These are phyloP conservation scores for Candolleomyces efflorescens DNA, from an alignment of 768 basidiomycete genomes.

Conservation along the genomic window DNA sequence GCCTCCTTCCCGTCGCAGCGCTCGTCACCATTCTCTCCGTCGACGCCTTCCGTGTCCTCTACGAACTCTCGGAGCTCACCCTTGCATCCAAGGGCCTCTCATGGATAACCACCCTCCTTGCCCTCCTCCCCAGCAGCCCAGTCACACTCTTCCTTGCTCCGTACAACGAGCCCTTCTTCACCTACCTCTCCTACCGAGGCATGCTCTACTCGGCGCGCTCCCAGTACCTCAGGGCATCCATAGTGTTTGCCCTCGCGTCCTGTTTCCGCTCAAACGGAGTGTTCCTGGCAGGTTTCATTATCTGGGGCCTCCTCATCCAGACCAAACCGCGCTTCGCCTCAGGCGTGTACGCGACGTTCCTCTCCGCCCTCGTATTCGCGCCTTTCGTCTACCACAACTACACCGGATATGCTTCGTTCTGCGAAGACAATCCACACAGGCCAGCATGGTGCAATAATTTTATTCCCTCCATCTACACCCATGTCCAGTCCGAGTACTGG, in stretches of 20 bases:
- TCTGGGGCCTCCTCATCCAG: constrained; percentile 63
- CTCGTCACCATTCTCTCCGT: constrained; percentile 36
- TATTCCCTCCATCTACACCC: constrained; percentile 72
- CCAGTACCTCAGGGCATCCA: constrained; percentile 52
- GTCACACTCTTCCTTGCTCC: constrained; percentile 64
- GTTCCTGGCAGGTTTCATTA: constrained; percentile 68
- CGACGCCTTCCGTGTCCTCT: constrained; percentile 44
- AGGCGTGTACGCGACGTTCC: constrained; percentile 27
- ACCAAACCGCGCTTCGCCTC: constrained; percentile 16
- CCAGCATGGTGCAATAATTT: constrained; percentile 59
- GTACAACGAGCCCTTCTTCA: constrained; percentile 86
- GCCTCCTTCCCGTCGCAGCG: constrained; percentile 19
- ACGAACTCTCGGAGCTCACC: constrained; percentile 55
- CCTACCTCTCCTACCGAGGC: constrained; percentile 75
- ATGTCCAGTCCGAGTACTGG: constrained; percentile 88
- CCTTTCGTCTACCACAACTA: constrained; percentile 77
- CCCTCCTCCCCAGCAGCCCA: constrained; percentile 79
- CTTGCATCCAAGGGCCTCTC: constrained; percentile 57
- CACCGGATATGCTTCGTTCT: constrained; percentile 65
- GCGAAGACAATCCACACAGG: constrained; percentile 23
- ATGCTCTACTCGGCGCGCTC: constrained; percentile 41
- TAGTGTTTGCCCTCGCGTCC: constrained; percentile 61
- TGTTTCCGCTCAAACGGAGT: constrained; percentile 77
- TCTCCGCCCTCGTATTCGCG: constrained; percentile 40
- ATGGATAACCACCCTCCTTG: constrained; percentile 57